phyloP scores from a whole-genome alignment of 768 basidiomycete genomes.

The Pilatotrama ljubarskyi region DNA sequence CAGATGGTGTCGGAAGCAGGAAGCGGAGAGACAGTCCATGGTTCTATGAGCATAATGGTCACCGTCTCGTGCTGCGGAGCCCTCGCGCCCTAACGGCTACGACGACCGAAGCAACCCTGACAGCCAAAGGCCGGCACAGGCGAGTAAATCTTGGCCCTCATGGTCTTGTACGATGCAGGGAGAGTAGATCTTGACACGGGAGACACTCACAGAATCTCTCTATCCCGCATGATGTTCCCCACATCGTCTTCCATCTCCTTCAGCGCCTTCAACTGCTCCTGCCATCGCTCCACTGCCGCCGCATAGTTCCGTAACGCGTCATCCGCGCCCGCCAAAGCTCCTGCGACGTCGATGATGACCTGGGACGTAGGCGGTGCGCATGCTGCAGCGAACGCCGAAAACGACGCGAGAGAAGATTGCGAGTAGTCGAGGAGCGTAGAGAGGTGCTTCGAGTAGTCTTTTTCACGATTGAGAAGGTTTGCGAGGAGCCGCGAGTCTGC shows the following conservation, averaged over 20 bases:
- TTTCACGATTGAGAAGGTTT: slow-evolving; percentile 68
- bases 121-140: too few relatives aligned
- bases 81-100: too few relatives aligned
- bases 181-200: too few relatives aligned
- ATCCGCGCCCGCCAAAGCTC: slow-evolving; percentile 61
- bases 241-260: slow-evolving; percentile 76
- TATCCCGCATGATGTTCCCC: slow-evolving; percentile 64
- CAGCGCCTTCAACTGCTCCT: slow-evolving; percentile 56
- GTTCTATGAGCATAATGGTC: too few relatives aligned
- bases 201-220: slow-evolving; percentile 74
- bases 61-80: too few relatives aligned
- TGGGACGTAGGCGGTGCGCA: slow-evolving; percentile 56
- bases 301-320: slow-evolving; percentile 67
- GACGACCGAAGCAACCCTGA: too few relatives aligned
- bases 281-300: slow-evolving; percentile 63
- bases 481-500: slow-evolving; percentile 71
- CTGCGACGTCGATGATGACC: slow-evolving; percentile 54
- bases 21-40: too few relatives aligned
- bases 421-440: slow-evolving; percentile 57
- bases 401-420: slow-evolving; percentile 59
- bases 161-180: too few relatives aligned
- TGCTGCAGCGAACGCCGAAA: slow-evolving; percentile 73
- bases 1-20: too few relatives aligned
- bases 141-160: too few relatives aligned
- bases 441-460: slow-evolving; percentile 67